Conservation (phyloP, 768 basidiomycete genomes). For the Xerocomus brunneocitrinus region DNA sequence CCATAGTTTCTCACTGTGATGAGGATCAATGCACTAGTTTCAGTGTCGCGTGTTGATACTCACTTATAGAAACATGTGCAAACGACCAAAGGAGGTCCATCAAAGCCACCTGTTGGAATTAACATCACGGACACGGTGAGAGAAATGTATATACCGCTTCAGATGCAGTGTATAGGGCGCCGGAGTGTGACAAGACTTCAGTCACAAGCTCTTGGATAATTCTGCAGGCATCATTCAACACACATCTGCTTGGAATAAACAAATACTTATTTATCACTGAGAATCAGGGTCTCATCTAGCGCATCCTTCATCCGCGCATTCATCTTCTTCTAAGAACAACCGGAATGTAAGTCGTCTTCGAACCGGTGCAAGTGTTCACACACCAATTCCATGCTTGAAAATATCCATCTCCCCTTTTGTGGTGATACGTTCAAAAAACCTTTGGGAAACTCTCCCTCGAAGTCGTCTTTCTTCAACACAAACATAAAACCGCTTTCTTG, state of each 20-base stretch:
- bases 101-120: slow-evolving; percentile 60
- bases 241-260: neutral
- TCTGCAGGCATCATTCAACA: slow-evolving; percentile 33
- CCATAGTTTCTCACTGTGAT: slow-evolving; percentile 48
- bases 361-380: slow-evolving; percentile 17
- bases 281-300: slow-evolving; percentile 80
- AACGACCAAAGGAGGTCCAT: slow-evolving; percentile 91
- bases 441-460: slow-evolving; percentile 52
- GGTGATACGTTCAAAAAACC: slow-evolving; percentile 66
- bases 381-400: slow-evolving; percentile 81
- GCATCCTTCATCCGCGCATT: slow-evolving; percentile 89
- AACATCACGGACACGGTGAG: neutral
- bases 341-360: neutral
- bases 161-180: slow-evolving; percentile 82
- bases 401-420: slow-evolving; percentile 68
- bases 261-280: slow-evolving; percentile 67
- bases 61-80: slow-evolving; percentile 77
- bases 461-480: slow-evolving; percentile 54
- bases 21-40: neutral
- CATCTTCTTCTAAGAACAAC: slow-evolving; percentile 62
- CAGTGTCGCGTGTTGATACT: slow-evolving; percentile 22
- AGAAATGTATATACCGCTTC: slow-evolving; percentile 58
- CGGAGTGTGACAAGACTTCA: slow-evolving; percentile 65
- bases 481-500: slow-evolving; percentile 75
- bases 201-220: slow-evolving; percentile 76